phyloP scores from a whole-genome alignment of 805 yeast genomes.

The Candida berthetii region DNA sequence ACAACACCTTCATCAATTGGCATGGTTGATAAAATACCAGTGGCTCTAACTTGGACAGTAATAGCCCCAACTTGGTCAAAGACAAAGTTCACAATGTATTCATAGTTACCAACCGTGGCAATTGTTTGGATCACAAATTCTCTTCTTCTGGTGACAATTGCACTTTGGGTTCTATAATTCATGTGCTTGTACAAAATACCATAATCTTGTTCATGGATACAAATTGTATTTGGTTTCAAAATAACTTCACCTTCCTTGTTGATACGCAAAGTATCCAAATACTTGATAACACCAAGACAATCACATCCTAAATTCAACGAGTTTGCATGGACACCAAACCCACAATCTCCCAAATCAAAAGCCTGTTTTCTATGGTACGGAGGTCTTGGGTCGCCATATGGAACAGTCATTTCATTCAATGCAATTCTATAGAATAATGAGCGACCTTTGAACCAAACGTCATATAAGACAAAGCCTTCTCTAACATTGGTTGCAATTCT shows the following conservation, averaged over 20 bases:
- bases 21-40: slow-evolving; percentile 83
- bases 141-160: slow-evolving; percentile 66
- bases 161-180: slow-evolving; percentile 65
- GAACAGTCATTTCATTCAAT: slow-evolving; percentile 81
- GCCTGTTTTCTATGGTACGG: slow-evolving; percentile 86
- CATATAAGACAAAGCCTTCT: slow-evolving; percentile 75
- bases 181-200: slow-evolving; percentile 76
- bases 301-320: slow-evolving; percentile 69
- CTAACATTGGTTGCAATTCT: slow-evolving; percentile 63
- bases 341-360: slow-evolving; percentile 81
- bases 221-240: slow-evolving; percentile 61
- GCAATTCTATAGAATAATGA: slow-evolving; percentile 68
- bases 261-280: slow-evolving; percentile 56
- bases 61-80: slow-evolving; percentile 76
- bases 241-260: slow-evolving; percentile 56
- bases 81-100: slow-evolving; percentile 65
- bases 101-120: slow-evolving; percentile 82
- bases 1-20: slow-evolving; percentile 64
- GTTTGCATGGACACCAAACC: slow-evolving; percentile 72
- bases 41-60: slow-evolving; percentile 74
- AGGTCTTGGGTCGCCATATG: slow-evolving; percentile 79
- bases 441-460: slow-evolving; percentile 70
- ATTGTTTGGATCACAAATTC: slow-evolving; percentile 75
- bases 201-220: slow-evolving; percentile 77
- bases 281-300: slow-evolving; percentile 74